Percentiles rank a stretch among this genome's conserved stretches.
Evolutionary conservation across 2,329 filamentous ascomycete genomes (phyloP).

Genomic region (Diaporthe velutina): DNA sequence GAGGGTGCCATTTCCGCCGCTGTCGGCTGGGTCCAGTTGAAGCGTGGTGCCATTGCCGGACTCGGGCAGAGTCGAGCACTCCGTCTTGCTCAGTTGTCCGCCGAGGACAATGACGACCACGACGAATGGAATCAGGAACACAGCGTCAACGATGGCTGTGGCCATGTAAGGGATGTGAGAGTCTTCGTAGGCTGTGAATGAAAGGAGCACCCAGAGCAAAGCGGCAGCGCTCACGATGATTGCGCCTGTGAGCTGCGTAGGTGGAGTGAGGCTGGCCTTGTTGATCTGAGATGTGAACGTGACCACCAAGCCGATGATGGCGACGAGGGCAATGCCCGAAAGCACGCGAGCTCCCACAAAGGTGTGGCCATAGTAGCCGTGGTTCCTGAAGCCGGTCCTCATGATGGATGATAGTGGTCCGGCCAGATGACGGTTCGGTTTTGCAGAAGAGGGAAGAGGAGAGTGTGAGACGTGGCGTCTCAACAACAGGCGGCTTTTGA

Average conservation of each 20-base stretch:
- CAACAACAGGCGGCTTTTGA: neutral
- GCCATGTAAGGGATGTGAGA: slow-evolving; percentile 86
- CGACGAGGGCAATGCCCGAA: slow-evolving; percentile 78
- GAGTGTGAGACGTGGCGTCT: neutral
- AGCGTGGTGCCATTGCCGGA: slow-evolving; percentile 15
- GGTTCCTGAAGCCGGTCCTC: slow-evolving; percentile 44
- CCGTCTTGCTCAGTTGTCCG: slow-evolving; percentile 82
- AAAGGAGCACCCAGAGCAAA: slow-evolving; percentile 81
- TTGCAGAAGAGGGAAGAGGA: slow-evolving; percentile 49
- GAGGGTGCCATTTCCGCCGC: slow-evolving; percentile 52
- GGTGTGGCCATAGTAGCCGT: slow-evolving; percentile 69
- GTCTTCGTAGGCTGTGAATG: slow-evolving; percentile 48
- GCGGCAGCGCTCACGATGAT: slow-evolving; percentile 83
- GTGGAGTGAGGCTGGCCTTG: slow-evolving; percentile 72
- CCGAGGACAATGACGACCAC: slow-evolving; percentile 84
- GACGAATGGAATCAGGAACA: slow-evolving; percentile 82
- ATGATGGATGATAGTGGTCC: slow-evolving; percentile 12
- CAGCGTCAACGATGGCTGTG: slow-evolving; percentile 73
- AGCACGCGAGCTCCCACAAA: slow-evolving; percentile 81
- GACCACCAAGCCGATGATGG: slow-evolving; percentile 83
- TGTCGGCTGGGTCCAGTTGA: slow-evolving; percentile 45
- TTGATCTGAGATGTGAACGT: slow-evolving; percentile 88
- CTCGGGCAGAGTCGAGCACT: slow-evolving; percentile 70
- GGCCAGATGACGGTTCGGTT: slow-evolving; percentile 73
- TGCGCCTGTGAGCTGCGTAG: slow-evolving; percentile 81